Conservation (phyloP, 495 filamentous ascomycete species). For the Rostrohypoxylon terebratum region DNA sequence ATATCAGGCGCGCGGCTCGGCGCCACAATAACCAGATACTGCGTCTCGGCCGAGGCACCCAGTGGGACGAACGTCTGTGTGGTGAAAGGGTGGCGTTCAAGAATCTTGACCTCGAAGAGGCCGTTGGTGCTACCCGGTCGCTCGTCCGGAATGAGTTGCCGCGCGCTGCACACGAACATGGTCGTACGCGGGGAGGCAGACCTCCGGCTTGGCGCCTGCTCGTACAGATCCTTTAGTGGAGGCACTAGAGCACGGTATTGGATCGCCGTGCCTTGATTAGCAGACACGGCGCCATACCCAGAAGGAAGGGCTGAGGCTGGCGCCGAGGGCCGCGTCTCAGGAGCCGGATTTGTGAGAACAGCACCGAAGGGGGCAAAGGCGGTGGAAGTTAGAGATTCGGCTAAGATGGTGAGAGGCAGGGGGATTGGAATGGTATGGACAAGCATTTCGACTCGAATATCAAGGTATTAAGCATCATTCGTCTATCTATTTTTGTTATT, state of each 20-base stretch:
- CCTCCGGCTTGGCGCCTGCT: constrained; percentile 69
- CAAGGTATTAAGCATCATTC: not conserved
- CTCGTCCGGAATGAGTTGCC: constrained; percentile 50
- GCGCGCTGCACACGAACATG: constrained; percentile 89
- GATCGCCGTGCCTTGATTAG: constrained; percentile 90
- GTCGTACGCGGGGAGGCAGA: constrained; percentile 75
- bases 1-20: constrained; percentile 66
- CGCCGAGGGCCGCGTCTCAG: constrained; percentile 59
- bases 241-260: constrained; percentile 83
- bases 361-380: constrained; percentile 86
- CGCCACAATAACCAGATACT: constrained; percentile 91
- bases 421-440: constrained; percentile 34
- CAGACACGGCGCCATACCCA: constrained; percentile 55
- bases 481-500: too few species aligned
- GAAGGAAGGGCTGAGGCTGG: constrained; percentile 41
- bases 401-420: constrained; percentile 53
- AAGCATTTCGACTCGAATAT: constrained; percentile 45
- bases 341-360: constrained; percentile 78
- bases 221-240: constrained; percentile 74
- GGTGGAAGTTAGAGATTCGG: constrained; percentile 70
- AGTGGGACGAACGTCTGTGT: constrained; percentile 92
- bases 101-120: constrained; percentile 75
- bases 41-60: constrained; percentile 62
- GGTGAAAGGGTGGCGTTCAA: constrained; percentile 95
- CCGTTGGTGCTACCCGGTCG: not conserved